phyloP scores from a whole-genome alignment of 768 basidiomycete species.

The Suillus occidentalis region DNA sequence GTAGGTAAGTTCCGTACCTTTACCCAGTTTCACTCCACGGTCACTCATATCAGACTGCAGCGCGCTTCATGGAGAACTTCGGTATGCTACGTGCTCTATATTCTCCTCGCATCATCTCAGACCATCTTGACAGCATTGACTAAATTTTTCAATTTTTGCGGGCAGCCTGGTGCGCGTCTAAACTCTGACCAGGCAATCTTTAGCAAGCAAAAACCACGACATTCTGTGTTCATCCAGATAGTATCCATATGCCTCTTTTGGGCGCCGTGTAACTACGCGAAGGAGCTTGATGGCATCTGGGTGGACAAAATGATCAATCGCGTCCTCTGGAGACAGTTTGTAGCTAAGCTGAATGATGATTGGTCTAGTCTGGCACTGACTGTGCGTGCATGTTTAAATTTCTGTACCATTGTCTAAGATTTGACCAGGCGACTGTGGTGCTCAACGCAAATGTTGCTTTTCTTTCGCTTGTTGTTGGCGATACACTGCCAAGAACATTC shows the following conservation, averaged over 20 bases:
- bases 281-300: constrained; percentile 41
- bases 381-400: constrained; percentile 32
- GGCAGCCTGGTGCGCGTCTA: constrained; percentile 37
- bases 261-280: constrained; percentile 44
- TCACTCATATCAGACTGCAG: constrained; percentile 23
- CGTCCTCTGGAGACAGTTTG: constrained; percentile 39
- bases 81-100: constrained; percentile 25
- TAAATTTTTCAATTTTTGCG: constrained; percentile 36
- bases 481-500: constrained; percentile 30
- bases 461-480: constrained; percentile 38
- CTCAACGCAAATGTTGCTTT: constrained; percentile 54
- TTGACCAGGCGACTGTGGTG: constrained; percentile 44
- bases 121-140: constrained; percentile 19
- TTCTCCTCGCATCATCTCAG: neutral
- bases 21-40: neutral
- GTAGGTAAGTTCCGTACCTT: neutral
- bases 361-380: constrained; percentile 50
- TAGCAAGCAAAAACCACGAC: neutral
- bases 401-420: neutral
- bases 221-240: constrained; percentile 34
- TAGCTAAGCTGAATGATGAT: constrained; percentile 42
- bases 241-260: constrained; percentile 43
- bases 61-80: constrained; percentile 43
- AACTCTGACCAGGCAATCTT: constrained; percentile 27
- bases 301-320: constrained; percentile 42